These are phyloP conservation scores for Urtica urens DNA, from an alignment of 306 rosid species.

Conservation along the genomic window DNA sequence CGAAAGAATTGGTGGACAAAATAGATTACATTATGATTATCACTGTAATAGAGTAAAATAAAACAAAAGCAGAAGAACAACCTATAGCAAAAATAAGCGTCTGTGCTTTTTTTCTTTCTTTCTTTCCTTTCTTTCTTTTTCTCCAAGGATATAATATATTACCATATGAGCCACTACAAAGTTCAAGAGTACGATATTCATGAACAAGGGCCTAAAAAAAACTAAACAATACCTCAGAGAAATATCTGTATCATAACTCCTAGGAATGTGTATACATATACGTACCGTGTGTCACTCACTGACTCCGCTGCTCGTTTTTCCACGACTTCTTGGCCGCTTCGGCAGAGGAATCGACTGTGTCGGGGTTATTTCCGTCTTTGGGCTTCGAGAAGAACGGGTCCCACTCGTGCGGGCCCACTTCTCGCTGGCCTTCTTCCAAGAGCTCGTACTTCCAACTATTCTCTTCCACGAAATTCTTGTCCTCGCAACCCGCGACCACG, in stretches of 20 bases:
- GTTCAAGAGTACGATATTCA: no score
- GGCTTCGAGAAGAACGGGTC: conserved; percentile 98
- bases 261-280: conserved; percentile 2
- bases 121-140: neutral
- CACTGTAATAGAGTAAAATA: no score
- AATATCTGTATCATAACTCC: no score
- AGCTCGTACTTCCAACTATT: conserved; percentile 93
- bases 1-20: conserved; percentile 25
- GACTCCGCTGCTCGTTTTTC: conserved; percentile 61
- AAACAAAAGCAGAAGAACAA: neutral
- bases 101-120: conserved; percentile 7
- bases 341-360: conserved; percentile 49
- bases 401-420: conserved; percentile 97
- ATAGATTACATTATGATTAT: conserved; percentile 26
- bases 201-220: no score
- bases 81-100: conserved; percentile 26
- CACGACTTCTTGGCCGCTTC: conserved; percentile 82
- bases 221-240: no score
- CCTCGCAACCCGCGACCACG: conserved; percentile 42
- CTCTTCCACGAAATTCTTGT: conserved; percentile 80
- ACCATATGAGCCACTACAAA: no score
- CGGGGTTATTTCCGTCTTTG: conserved; percentile 45
- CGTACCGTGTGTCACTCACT: conserved; percentile 12
- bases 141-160: neutral
- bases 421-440: conserved; percentile 76